These are phyloP conservation scores for Fraxinus cuspidata DNA, from an alignment of 257 asterid genomes.

Conservation along the genomic window DNA sequence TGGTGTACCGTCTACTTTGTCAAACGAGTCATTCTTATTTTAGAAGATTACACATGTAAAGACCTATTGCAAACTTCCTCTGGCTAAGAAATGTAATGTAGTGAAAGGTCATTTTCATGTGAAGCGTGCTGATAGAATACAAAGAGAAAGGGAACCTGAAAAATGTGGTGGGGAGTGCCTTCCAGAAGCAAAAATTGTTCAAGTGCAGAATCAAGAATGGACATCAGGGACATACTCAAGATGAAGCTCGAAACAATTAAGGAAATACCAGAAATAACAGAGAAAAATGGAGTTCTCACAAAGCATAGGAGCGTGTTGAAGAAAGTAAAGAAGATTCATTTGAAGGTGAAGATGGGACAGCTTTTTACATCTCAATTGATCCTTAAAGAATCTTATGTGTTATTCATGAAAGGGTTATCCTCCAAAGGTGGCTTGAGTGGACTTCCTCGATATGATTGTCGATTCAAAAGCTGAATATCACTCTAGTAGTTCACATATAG, in stretches of 20 bases:
- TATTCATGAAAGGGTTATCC: slow-evolving; percentile 62
- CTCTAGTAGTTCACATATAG: not conserved
- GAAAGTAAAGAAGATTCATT: slow-evolving; percentile 46
- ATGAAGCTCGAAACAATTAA: slow-evolving; percentile 71
- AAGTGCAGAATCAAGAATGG: slow-evolving; percentile 52
- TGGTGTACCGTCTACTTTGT: not conserved
- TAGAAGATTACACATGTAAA: not conserved
- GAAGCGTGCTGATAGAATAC: not conserved
- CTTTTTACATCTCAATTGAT: slow-evolving; percentile 43
- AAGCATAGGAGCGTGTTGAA: slow-evolving; percentile 24
- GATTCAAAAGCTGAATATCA: not conserved
- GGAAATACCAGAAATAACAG: slow-evolving; percentile 55
- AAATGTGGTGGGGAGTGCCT: slow-evolving; percentile 56
- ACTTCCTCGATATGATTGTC: slow-evolving; percentile 43
- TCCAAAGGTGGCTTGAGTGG: slow-evolving; percentile 58
- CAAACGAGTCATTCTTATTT: not conserved
- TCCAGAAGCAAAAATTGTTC: slow-evolving; percentile 39
- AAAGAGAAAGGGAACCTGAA: slow-evolving; percentile 39
- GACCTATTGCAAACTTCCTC: not conserved
- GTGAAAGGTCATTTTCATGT: not conserved
- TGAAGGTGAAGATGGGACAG: slow-evolving; percentile 46
- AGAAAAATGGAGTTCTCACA: slow-evolving; percentile 28
- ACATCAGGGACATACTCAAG: slow-evolving; percentile 65
- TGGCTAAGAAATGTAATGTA: not conserved
- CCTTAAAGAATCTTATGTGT: slow-evolving; percentile 59